Percentiles rank a stretch among this genome's conserved stretches.
These are phyloP conservation scores for Plasmodium gonderi DNA, from an alignment of 169 alveolate species.

Conservation along the genomic window DNA sequence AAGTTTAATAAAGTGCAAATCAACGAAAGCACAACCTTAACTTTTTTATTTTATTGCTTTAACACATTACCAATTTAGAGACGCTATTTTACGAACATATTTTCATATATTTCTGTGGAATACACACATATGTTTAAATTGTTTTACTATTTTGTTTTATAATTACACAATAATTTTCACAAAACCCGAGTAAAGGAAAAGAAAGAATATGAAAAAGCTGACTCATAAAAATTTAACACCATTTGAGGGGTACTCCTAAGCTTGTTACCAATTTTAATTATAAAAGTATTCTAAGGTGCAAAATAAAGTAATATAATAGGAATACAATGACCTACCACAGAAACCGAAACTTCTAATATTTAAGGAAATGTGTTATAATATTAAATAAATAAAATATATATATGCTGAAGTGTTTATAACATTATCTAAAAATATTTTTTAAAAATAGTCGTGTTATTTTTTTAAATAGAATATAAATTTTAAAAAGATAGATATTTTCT, in stretches of 20 bases:
- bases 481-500: neutral
- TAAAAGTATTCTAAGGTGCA: neutral
- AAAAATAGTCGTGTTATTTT: neutral
- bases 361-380: neutral
- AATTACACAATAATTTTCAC: neutral
- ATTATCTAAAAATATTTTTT: neutral
- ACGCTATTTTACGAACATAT: neutral
- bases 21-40: neutral
- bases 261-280: neutral
- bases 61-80: neutral
- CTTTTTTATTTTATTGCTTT: neutral
- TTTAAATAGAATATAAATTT: neutral
- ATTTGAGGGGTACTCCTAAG: neutral
- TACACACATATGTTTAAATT: neutral
- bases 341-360: neutral
- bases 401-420: neutral
- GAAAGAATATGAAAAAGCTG: neutral
- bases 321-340: neutral
- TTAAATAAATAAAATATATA: neutral
- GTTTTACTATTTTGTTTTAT: neutral
- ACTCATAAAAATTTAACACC: neutral
- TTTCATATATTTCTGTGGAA: neutral
- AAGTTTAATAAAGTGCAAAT: neutral
- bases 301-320: neutral
- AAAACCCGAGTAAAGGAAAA: too few species aligned